A percentile compares a stretch with the other conserved stretches of the same genome.
phyloP scores from a whole-genome alignment of 306 rosid genomes.

The Heteromeles arbutifolia region DNA sequence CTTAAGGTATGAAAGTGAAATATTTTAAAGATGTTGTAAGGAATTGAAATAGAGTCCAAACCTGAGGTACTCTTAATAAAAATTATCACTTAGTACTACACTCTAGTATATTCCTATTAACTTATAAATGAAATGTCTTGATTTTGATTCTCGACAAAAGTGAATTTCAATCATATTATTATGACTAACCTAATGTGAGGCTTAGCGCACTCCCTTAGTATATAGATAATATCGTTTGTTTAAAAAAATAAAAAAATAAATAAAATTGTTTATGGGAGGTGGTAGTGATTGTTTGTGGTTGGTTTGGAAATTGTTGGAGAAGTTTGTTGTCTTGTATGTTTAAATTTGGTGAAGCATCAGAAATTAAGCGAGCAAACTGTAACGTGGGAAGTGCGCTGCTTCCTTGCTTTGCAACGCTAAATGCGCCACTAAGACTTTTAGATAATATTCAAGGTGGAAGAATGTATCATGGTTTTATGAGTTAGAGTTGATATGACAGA shows the following conservation, averaged over 20 bases:
- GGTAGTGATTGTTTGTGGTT: neutral
- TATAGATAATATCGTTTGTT: too few relatives aligned
- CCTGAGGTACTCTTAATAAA: too few relatives aligned
- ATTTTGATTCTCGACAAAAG: too few relatives aligned
- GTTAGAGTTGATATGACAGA: neutral
- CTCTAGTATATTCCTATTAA: too few relatives aligned
- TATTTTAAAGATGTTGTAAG: too few relatives aligned
- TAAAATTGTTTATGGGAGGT: neutral
- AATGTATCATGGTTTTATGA: neutral
- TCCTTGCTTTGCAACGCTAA: neutral
- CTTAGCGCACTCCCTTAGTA: accelerated
- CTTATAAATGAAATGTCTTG: accelerated
- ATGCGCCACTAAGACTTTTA: conserved; percentile 12
- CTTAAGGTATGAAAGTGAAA: too few relatives aligned
- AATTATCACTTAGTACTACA: too few relatives aligned
- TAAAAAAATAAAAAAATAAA: too few relatives aligned
- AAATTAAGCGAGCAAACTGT: neutral
- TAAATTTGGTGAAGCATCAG: neutral
- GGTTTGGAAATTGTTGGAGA: neutral
- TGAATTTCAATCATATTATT: too few relatives aligned
- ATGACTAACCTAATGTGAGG: too few relatives aligned
- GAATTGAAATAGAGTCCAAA: too few relatives aligned
- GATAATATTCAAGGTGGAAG: neutral
- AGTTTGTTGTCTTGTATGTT: neutral
- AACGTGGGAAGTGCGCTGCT: neutral